phyloP scores from a whole-genome alignment of 306 rosid species.

The Sophora flavescens region DNA sequence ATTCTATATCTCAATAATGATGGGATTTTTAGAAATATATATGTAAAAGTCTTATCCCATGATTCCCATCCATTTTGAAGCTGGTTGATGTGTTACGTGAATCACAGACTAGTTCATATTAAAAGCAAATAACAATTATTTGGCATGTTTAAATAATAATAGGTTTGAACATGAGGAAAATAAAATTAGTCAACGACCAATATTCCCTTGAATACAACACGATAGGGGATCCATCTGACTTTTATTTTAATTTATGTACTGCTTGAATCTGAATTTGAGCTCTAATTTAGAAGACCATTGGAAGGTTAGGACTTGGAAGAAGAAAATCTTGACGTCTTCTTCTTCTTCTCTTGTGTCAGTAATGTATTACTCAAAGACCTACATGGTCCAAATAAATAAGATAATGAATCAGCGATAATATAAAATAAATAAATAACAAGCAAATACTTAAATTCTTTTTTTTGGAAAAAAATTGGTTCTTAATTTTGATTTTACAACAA shows the following conservation, averaged over 20 bases:
- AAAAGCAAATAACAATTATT: conserved; percentile 5
- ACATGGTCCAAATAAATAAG: neutral
- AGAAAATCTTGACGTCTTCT: neutral
- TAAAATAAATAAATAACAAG: too few relatives aligned
- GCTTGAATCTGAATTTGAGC: neutral
- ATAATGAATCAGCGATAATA: neutral
- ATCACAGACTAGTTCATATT: neutral
- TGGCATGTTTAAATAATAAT: conserved; percentile 5
- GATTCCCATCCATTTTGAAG: neutral
- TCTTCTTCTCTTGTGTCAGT: neutral
- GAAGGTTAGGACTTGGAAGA: neutral
- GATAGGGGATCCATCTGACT: neutral
- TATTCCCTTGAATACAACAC: conserved; percentile 24
- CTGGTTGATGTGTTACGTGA: neutral
- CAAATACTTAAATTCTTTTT: too few relatives aligned
- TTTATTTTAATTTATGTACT: neutral
- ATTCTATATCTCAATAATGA: neutral
- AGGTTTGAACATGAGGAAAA: neutral
- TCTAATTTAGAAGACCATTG: neutral
- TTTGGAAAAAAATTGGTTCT: too few relatives aligned
- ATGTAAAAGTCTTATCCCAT: neutral
- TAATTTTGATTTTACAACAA: too few relatives aligned
- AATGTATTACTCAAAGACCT: neutral
- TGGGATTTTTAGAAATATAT: neutral
- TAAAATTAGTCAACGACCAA: conserved; percentile 3